phyloP scores from a whole-genome alignment of 805 yeast species.

The Ogataea minuta region DNA sequence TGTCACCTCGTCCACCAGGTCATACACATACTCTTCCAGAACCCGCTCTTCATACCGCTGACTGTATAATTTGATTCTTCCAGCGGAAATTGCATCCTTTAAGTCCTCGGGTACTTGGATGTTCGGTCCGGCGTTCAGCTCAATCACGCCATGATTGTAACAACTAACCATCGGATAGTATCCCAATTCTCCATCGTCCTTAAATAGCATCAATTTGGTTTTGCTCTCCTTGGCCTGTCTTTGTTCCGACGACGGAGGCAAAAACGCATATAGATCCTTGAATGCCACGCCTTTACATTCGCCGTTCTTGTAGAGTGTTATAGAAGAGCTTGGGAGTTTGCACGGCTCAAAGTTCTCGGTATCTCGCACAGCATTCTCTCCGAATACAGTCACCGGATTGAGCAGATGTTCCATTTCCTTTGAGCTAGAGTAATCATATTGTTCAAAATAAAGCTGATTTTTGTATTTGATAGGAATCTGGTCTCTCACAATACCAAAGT shows the following conservation, averaged over 20 bases:
- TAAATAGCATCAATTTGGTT: slow-evolving; percentile 30
- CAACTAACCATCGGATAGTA: slow-evolving; percentile 90
- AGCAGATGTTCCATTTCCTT: slow-evolving; percentile 71
- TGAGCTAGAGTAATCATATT: slow-evolving; percentile 71
- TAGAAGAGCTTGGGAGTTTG: slow-evolving; percentile 52
- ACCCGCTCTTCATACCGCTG: slow-evolving; percentile 66
- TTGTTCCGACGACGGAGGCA: slow-evolving; percentile 72
- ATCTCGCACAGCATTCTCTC: slow-evolving; percentile 63
- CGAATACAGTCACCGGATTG: slow-evolving; percentile 69
- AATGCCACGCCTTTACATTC: slow-evolving; percentile 60
- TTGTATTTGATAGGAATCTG: slow-evolving; percentile 85
- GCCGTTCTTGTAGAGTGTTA: slow-evolving; percentile 80
- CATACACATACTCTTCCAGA: slow-evolving; percentile 81
- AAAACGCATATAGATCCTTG: slow-evolving; percentile 65
- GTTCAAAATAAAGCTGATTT: slow-evolving; percentile 76
- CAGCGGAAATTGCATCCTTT: slow-evolving; percentile 22
- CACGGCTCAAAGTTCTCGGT: slow-evolving; percentile 46
- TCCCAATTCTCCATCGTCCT: slow-evolving; percentile 83
- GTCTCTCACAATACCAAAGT: slow-evolving; percentile 63
- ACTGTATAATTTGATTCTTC: slow-evolving; percentile 48
- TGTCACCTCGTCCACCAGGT: slow-evolving; percentile 80
- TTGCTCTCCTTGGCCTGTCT: slow-evolving; percentile 31
- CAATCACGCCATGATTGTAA: slow-evolving; percentile 73
- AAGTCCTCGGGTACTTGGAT: slow-evolving; percentile 46
- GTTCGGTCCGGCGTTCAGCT: slow-evolving; percentile 66